Base-by-base conservation (phyloP, 495 filamentous ascomycete genomes). In the Lophiotrema nucula region DNA sequence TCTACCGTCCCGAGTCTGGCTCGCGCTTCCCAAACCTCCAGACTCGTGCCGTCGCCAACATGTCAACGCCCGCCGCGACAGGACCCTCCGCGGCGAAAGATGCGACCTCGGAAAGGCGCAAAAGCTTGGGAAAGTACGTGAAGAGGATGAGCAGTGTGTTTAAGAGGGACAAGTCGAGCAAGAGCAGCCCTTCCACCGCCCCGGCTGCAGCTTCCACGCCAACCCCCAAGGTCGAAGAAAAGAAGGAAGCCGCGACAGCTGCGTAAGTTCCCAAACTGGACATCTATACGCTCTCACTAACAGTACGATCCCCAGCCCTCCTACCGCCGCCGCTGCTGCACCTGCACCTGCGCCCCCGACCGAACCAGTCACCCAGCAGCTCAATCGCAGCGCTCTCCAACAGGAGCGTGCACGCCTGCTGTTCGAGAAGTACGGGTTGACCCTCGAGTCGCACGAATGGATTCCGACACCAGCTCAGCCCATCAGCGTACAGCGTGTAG, bases 401-500 rank as follows among this genome's bases (percentile, higher is more conserved):
- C 63, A 86, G 63, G 86, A 89, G 63, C 84, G 83, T 56, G 83
- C 87, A 6, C 82, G 83, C 65, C 81, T 79, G 48, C 74, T 92
- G 22, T 88, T 88, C 64, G 83, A 86, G 60, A 85, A 87, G 63
- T 90, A 90, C 59, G 87, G 85, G 37, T 62, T 92, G 59, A 83
- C 82, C 47, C 75, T 90, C 31, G 82, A 88, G 61, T 79, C 83
- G 12, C 81, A 77, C 56, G 87, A 90, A 69, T 88, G 84, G 85
- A 59, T 65, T 22, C 23, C 65, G 10, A 31, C 53, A 15, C 39
- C 50, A 19, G 26, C 81, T 80, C 55, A 73, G 76, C 43, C 64
- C 42, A 35, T 58, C 26, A 78, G 84, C 48, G 78, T 84, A 19
- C 73, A 84, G 44, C 87, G 92, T 23, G 85, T 96, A 16, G 84